Base-by-base conservation (phyloP, 805 yeast genomes). In the Candida wancherniae region DNA sequence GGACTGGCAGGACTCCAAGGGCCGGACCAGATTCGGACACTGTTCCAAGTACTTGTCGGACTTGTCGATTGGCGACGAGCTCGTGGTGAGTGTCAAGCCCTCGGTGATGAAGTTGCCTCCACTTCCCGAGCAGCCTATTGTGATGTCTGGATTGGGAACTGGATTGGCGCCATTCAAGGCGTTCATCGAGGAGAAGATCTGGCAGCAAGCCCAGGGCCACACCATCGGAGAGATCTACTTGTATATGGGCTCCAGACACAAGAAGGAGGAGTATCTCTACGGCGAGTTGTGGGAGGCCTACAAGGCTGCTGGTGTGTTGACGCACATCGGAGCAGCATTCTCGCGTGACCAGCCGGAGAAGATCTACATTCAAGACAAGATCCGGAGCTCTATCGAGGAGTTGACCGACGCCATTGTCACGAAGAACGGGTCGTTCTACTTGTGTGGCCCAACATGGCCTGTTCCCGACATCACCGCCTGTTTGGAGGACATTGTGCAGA, bases 371-470 rank as follows among this genome's bases (percentile, higher is more conserved):
- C 97, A 90, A 63, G 97, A 90, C 61, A 77, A 82, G 58, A 90
- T 90, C 57, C 75, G 87, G 52, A 85, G 86, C 56, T 73, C 77
- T 36, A 63, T 85, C 50, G 71, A 67, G 31, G 80, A 75, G 25
- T 71, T 90, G 58, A 82, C 83, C 28, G 84, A 77, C 24, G 88
- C 95, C 29, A 76, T 90, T 59, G 81, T 79, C 25, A 63, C 67
- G 42, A 72, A 87, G 63, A 66, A 80, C 36, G 97, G 97, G 36
- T 80, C 87, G 15, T 90, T 90, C 75, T 90, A 90, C 66, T 71
- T 90, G 56, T 90, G 97, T 77, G 97, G 97, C 41, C 97, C 97
- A 24, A 90, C 97, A 2, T 90, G 97, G 97, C 97, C 97, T 19
- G 97, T 90, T 52, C 96, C 97, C 8, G 96, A 88, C 57, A 84